Evolutionary conservation across 345 rosid genomes (phyloP).

Genomic region (Populus pruinosa): DNA sequence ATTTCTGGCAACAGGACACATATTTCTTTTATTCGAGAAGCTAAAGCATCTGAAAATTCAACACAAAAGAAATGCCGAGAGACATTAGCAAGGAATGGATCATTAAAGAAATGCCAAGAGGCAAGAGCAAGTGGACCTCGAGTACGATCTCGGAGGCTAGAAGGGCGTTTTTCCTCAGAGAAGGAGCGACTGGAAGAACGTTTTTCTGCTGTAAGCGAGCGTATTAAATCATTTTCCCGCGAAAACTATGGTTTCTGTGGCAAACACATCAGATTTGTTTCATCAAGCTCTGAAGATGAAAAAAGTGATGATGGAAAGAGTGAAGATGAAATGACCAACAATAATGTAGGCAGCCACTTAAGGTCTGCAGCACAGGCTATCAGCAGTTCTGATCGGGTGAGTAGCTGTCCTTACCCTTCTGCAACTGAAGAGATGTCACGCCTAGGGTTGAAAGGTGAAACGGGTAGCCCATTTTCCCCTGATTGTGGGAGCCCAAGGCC

Average conservation of each 20-base stretch:
- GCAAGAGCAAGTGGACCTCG: slow-evolving; percentile 23
- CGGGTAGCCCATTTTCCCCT: slow-evolving; percentile 21
- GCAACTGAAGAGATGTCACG: slow-evolving; percentile 75
- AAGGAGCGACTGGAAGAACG: slow-evolving; percentile 48
- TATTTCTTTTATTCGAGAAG: slow-evolving; percentile 55
- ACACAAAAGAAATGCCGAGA: slow-evolving; percentile 38
- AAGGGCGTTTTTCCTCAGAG: slow-evolving; percentile 41
- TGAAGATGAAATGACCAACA: slow-evolving; percentile 26
- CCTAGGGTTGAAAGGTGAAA: slow-evolving; percentile 56
- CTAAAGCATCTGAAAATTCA: slow-evolving; percentile 50
- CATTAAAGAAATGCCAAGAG: slow-evolving; percentile 32
- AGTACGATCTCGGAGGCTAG: slow-evolving; percentile 1
- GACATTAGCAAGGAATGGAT: slow-evolving; percentile 17
- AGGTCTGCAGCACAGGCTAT: slow-evolving; percentile 16
- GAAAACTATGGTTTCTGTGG: slow-evolving; percentile 47
- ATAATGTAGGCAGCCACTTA: slow-evolving; percentile 13
- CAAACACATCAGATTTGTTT: slow-evolving; percentile 61
- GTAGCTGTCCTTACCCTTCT: slow-evolving; percentile 90
- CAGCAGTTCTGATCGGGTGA: slow-evolving; percentile 42
- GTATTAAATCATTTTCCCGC: slow-evolving; percentile 60
- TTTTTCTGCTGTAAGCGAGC: slow-evolving; percentile 44
- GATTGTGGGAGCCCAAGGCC: slow-evolving; percentile 26
- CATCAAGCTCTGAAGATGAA: slow-evolving; percentile 58
- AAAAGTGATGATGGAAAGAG: slow-evolving; percentile 29
- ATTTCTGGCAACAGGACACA: slow-evolving; percentile 53